These are phyloP conservation scores for Piromyces sp. DNA, from an alignment of 192 early-diverging fungal species.

Conservation along the genomic window DNA sequence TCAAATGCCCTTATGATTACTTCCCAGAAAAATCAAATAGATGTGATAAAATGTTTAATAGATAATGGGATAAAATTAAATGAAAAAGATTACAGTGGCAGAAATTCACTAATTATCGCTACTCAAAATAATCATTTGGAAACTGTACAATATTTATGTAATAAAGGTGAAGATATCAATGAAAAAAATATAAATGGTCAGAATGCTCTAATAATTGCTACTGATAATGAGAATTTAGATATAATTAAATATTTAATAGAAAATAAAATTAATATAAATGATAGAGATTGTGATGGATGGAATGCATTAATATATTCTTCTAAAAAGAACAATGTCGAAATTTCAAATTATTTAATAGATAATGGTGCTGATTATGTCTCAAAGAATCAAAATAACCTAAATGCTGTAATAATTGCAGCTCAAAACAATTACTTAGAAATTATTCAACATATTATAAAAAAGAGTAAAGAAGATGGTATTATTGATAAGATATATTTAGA, in stretches of 20 bases:
- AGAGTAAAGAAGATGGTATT: background rate
- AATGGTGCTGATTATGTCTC: background rate
- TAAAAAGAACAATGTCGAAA: background rate
- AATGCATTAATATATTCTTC: background rate
- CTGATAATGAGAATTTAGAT: background rate
- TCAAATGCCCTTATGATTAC: background rate
- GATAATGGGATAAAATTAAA: background rate
- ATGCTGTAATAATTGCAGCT: background rate
- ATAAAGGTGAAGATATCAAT: background rate
- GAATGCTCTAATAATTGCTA: background rate
- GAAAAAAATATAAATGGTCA: background rate
- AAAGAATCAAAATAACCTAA: background rate
- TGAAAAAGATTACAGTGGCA: background rate
- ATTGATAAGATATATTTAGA: background rate
- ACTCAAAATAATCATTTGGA: background rate
- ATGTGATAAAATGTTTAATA: background rate
- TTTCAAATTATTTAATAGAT: background rate
- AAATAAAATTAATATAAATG: background rate
- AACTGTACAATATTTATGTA: background rate
- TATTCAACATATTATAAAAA: background rate
- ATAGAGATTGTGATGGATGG: background rate
- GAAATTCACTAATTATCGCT: background rate
- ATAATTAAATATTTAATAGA: background rate
- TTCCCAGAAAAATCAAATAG: background rate
- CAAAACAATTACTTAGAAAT: background rate